Conservation (phyloP, 2,329 filamentous ascomycete species). For the Phyllosticta citrichinensis region DNA sequence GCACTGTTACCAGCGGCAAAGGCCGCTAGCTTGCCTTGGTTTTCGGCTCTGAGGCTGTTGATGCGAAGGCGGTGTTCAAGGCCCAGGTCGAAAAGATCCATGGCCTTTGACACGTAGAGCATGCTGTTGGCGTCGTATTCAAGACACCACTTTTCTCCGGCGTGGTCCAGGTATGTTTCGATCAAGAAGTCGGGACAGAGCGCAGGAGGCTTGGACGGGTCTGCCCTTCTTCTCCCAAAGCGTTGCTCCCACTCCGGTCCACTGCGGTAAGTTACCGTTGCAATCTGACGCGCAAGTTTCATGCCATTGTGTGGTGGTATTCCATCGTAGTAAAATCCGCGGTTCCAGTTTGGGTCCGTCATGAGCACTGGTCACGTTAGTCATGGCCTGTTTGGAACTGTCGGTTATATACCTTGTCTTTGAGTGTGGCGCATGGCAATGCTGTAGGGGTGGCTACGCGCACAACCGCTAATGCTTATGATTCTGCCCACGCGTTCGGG, state of each 20-base stretch:
- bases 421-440: slow-evolving; percentile 98
- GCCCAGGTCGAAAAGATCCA: slow-evolving; percentile 95
- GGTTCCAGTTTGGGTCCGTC: slow-evolving; percentile 97
- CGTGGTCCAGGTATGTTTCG: slow-evolving; percentile 95
- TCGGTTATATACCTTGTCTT: slow-evolving; percentile 50
- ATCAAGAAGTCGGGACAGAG: slow-evolving; percentile 97
- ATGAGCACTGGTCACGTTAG: slow-evolving; percentile 57
- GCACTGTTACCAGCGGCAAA: slow-evolving; percentile 22
- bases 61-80: slow-evolving; percentile 57
- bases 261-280: slow-evolving; percentile 92
- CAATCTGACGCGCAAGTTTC: slow-evolving; percentile 96
- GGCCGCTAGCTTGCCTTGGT: slow-evolving; percentile 47
- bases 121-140: slow-evolving; percentile 95
- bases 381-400: not conserved
- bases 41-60: slow-evolving; percentile 50
- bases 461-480: slow-evolving; percentile 86
- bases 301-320: slow-evolving; percentile 92
- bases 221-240: slow-evolving; percentile 79
- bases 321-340: slow-evolving; percentile 75
- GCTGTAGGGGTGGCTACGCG: slow-evolving; percentile 90
- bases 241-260: slow-evolving; percentile 96
- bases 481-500: slow-evolving; percentile 72
- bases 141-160: slow-evolving; percentile 94
- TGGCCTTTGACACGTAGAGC: slow-evolving; percentile 94
- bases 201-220: slow-evolving; percentile 75